Conservation (phyloP, 2,329 filamentous ascomycete genomes). For the Aureobasidium sp. region DNA sequence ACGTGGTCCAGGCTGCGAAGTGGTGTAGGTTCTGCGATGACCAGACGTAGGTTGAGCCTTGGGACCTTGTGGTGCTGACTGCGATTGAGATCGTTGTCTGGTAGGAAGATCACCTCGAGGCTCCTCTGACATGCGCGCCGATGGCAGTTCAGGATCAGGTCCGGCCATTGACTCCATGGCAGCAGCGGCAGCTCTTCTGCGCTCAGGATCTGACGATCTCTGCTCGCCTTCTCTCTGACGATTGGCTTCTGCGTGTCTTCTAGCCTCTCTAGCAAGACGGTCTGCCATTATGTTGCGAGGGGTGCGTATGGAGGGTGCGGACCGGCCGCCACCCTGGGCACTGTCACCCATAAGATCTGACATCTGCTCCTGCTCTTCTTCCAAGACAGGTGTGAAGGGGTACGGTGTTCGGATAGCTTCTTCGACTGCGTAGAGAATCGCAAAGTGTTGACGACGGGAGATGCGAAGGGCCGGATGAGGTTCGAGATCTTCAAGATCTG, state of each 20-base stretch:
- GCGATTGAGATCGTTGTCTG: neutral
- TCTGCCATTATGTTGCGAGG: slow-evolving; percentile 90
- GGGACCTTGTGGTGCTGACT: neutral
- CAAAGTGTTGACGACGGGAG: slow-evolving; percentile 77
- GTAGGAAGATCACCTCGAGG: neutral
- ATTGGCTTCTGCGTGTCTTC: slow-evolving; percentile 54
- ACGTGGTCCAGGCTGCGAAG: slow-evolving; percentile 5
- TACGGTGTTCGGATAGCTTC: slow-evolving; percentile 79
- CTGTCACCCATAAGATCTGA: slow-evolving; percentile 64
- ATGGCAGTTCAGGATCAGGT: neutral
- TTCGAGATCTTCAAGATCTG: slow-evolving; percentile 28
- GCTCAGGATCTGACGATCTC: slow-evolving; percentile 41
- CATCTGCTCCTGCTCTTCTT: slow-evolving; percentile 89
- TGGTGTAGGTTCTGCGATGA: neutral
- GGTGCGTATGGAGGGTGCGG: slow-evolving; percentile 55
- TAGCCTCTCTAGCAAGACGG: slow-evolving; percentile 66
- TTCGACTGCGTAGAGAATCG: slow-evolving; percentile 87
- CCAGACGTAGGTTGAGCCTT: neutral
- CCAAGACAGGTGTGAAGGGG: slow-evolving; percentile 72
- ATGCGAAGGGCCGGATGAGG: slow-evolving; percentile 58
- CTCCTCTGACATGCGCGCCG: neutral
- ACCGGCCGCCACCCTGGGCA: slow-evolving; percentile 52
- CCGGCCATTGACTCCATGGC: neutral
- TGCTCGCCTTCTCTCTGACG: slow-evolving; percentile 16
- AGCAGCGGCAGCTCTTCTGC: slow-evolving; percentile 4